Evolutionary conservation across 352 stramenopile genomes (phyloP).

Genomic region (Pythium sp.): DNA sequence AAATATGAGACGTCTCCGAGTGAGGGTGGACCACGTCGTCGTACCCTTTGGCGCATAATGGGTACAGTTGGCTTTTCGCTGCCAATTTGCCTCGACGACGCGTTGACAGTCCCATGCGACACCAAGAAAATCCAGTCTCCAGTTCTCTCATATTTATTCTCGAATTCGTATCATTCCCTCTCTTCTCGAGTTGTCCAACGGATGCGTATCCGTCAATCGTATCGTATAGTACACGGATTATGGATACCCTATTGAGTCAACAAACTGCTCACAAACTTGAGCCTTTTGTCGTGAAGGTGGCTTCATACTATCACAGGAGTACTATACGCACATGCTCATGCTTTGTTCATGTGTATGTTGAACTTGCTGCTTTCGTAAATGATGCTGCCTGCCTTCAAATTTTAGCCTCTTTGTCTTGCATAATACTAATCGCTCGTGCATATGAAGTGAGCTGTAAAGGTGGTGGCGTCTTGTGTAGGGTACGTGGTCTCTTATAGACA

Average conservation of each 20-base stretch:
- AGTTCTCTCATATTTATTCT: not conserved
- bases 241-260: not conserved
- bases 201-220: not conserved
- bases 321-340: too few species aligned
- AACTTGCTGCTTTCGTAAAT: not conserved
- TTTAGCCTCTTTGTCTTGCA: not conserved
- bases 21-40: not conserved
- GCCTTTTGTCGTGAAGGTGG: not conserved
- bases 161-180: not conserved
- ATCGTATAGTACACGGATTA: not conserved
- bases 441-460: too few species aligned
- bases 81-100: not conserved
- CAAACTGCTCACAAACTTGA: not conserved
- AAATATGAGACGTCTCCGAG: not conserved
- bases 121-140: conserved; percentile 7
- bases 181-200: not conserved
- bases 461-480: not conserved
- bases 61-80: not conserved
- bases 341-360: not conserved
- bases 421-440: not conserved
- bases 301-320: not conserved
- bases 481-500: too few species aligned
- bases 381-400: not conserved
- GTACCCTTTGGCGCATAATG: conserved; percentile 2
- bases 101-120: conserved; percentile 9